phyloP scores from a whole-genome alignment of 2,329 filamentous ascomycete genomes.

The Pseudogymnoascus sp. region DNA sequence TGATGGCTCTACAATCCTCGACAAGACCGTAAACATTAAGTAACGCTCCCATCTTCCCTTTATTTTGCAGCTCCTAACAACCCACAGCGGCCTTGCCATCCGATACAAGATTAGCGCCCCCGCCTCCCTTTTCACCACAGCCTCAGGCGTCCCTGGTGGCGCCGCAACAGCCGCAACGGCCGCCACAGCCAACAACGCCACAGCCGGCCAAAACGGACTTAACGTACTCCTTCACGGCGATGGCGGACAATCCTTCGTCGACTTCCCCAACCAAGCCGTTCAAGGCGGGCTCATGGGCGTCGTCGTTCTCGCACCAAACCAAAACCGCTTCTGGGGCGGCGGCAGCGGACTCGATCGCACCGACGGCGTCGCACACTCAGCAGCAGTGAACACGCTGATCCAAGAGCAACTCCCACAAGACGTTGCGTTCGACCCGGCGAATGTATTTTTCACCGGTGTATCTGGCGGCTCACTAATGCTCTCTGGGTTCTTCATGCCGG shows the following conservation, averaged over 20 bases:
- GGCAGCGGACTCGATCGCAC: constrained; percentile 43
- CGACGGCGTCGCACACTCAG: constrained; percentile 47
- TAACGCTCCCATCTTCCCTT: constrained; percentile 24
- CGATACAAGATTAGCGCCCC: constrained; percentile 50
- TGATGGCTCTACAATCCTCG: constrained; percentile 48
- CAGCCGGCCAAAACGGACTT: constrained; percentile 37
- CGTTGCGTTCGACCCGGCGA: constrained; percentile 43
- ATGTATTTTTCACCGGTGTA: constrained; percentile 51
- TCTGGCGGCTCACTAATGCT: constrained; percentile 47
- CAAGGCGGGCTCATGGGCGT: constrained; percentile 69
- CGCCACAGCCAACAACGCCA: constrained; percentile 19
- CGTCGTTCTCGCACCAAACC: constrained; percentile 53
- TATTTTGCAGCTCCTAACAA: constrained; percentile 12
- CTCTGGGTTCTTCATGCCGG: constrained; percentile 50
- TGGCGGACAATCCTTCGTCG: constrained; percentile 59
- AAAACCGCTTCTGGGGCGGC: constrained; percentile 51
- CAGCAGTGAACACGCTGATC: constrained; percentile 47
- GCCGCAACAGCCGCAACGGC: constrained; percentile 22
- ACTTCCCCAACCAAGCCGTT: constrained; percentile 71
- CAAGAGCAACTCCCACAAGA: constrained; percentile 41
- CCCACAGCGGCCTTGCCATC: constrained; percentile 40
- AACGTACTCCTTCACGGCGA: constrained; percentile 54
- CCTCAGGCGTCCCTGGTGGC: constrained; percentile 42
- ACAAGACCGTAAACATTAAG: constrained; percentile 48
- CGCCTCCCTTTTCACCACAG: constrained; percentile 43